Evolutionary conservation across 345 rosid species (phyloP).

Genomic region (Jatropha curcas): DNA sequence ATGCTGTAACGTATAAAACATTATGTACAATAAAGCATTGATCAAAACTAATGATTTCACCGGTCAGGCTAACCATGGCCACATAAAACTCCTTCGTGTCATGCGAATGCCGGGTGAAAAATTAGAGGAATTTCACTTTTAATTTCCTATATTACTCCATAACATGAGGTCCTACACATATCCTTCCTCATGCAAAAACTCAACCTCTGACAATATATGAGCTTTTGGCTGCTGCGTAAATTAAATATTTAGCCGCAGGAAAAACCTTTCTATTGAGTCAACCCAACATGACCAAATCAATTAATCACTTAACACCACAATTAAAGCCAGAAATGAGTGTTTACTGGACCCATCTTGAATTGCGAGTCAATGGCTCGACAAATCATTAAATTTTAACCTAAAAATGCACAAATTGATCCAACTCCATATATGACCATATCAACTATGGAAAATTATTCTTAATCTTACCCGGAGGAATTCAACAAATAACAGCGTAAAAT

Average conservation of each 20-base stretch:
- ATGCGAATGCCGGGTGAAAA: neutral
- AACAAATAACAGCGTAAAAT: conserved; percentile 13
- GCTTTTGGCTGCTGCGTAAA: neutral
- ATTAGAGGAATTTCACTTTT: neutral
- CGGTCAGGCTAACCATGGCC: neutral
- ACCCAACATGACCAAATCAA: conserved; percentile 6
- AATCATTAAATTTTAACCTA: neutral
- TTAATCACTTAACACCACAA: conserved; percentile 10
- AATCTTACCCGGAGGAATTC: conserved; percentile 14
- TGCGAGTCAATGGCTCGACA: conserved; percentile 25
- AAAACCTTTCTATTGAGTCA: conserved; percentile 12
- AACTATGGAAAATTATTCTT: conserved; percentile 5
- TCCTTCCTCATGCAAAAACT: neutral
- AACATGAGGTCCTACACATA: neutral
- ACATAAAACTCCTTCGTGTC: neutral
- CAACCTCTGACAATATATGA: neutral
- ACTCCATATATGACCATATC: conserved; percentile 27
- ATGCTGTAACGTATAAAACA: neutral
- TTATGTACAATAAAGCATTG: neutral
- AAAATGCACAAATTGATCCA: conserved; percentile 11
- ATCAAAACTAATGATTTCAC: neutral
- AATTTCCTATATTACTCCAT: neutral
- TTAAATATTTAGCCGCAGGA: conserved; percentile 1
- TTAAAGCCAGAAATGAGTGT: conserved; percentile 26
- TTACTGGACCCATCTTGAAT: conserved; percentile 32